Evolutionary conservation across 2,329 filamentous ascomycete genomes (phyloP).

Genomic region (Aspergillus fumigatus): DNA sequence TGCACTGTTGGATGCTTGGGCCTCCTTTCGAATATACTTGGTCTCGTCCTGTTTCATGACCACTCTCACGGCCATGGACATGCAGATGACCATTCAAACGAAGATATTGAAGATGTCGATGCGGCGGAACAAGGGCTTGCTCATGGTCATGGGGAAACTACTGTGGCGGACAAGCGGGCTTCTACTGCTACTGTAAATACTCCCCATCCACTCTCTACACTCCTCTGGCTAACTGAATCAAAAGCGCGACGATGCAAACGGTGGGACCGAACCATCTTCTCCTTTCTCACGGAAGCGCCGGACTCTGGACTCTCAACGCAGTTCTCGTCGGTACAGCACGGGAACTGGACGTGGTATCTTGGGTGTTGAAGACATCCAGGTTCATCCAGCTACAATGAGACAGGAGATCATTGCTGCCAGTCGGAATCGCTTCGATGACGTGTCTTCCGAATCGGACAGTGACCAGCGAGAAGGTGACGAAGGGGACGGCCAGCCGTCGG

Average conservation of each 20-base stretch:
- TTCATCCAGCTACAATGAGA: constrained; percentile 84
- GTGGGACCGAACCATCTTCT: constrained; percentile 23
- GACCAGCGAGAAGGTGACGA: constrained; percentile 50
- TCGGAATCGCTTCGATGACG: constrained; percentile 57
- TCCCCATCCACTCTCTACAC: constrained; percentile 14
- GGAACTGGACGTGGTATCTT: constrained; percentile 54
- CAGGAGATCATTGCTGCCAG: constrained; percentile 89
- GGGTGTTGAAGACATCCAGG: constrained; percentile 66
- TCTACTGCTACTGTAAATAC: constrained; percentile 60
- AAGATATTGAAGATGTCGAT: constrained; percentile 47
- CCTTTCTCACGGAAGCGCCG: constrained; percentile 30
- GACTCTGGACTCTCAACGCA: constrained; percentile 21
- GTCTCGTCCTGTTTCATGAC: constrained; percentile 86
- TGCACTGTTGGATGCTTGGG: constrained; percentile 84
- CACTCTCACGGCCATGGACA: constrained; percentile 79
- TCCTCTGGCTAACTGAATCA: constrained; percentile 13
- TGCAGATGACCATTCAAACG: constrained; percentile 47
- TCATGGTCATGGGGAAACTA: constrained; percentile 27
- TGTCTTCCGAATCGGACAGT: constrained; percentile 51
- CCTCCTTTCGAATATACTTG: constrained; percentile 80
- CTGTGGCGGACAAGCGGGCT: constrained; percentile 53
- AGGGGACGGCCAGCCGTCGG: constrained; percentile 49
- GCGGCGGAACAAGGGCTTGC: constrained; percentile 37
- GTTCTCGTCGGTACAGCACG: constrained; percentile 39
- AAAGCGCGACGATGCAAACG: constrained; percentile 23